These are phyloP conservation scores for Auriscalpium microsporum DNA, from an alignment of 768 basidiomycete species.

Conservation along the genomic window DNA sequence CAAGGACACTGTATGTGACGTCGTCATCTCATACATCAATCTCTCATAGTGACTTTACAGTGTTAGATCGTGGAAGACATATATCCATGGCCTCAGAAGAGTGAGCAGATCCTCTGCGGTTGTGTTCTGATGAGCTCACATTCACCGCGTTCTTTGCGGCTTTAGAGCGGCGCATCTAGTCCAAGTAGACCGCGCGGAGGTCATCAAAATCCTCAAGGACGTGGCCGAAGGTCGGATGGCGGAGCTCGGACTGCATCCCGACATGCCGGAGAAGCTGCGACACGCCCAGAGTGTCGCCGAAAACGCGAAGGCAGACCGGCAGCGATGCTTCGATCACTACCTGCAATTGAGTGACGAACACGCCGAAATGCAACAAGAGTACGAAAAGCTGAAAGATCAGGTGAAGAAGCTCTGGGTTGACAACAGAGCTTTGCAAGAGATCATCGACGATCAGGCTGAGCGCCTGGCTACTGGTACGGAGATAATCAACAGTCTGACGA, in stretches of 20 bases:
- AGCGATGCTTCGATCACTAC: too few relatives aligned
- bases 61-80: too few relatives aligned
- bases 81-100: too few relatives aligned
- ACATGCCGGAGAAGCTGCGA: background rate
- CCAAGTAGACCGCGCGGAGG: background rate
- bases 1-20: too few relatives aligned
- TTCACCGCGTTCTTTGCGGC: background rate
- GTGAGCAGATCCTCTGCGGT: too few relatives aligned
- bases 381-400: background rate
- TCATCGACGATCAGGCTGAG: background rate
- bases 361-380: background rate
- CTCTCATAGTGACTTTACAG: too few relatives aligned
- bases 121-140: too few relatives aligned
- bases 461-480: background rate
- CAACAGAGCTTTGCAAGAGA: background rate
- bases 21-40: too few relatives aligned
- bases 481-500: too few relatives aligned
- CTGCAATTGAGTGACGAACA: background rate
- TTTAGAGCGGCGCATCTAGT: background rate
- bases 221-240: constrained; percentile 9
- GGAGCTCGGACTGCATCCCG: background rate
- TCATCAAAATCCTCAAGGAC: background rate
- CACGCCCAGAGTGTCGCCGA: background rate
- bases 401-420: background rate
- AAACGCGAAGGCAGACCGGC: too few relatives aligned